Conservation (phyloP, 495 filamentous ascomycete genomes). For the Saxophila tyrrhenica region DNA sequence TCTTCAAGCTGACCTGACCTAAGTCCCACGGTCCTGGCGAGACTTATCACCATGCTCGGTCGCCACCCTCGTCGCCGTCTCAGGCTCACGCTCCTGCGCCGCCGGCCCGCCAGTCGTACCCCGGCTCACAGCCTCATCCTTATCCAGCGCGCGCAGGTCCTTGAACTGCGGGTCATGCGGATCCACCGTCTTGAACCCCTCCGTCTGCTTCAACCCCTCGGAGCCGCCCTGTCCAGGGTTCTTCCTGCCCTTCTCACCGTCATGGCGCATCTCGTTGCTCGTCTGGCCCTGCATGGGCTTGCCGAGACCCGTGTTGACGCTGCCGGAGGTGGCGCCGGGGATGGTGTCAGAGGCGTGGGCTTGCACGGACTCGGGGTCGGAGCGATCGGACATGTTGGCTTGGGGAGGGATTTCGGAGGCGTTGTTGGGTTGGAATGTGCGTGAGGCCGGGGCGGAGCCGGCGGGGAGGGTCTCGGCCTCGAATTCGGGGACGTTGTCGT, state of each 20-base stretch:
- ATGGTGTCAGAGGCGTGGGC: slow-evolving; percentile 43
- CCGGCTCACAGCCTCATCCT: slow-evolving; percentile 30
- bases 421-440: slow-evolving; percentile 49
- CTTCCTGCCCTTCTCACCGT: slow-evolving; percentile 38
- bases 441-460: slow-evolving; percentile 52
- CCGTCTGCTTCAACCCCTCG: slow-evolving; percentile 37
- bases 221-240: slow-evolving; percentile 44
- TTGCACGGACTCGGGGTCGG: slow-evolving; percentile 25
- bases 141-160: slow-evolving; percentile 30
- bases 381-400: slow-evolving; percentile 34
- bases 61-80: slow-evolving; percentile 38
- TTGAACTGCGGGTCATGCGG: slow-evolving; percentile 18
- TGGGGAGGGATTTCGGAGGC: slow-evolving; percentile 36
- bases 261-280: slow-evolving; percentile 43
- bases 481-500: slow-evolving; percentile 55
- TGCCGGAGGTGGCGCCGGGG: slow-evolving; percentile 49
- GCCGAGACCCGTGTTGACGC: slow-evolving; percentile 50
- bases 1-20: too few species aligned
- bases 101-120: slow-evolving; percentile 24
- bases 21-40: not conserved
- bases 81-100: slow-evolving; percentile 38
- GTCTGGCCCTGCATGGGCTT: slow-evolving; percentile 53
- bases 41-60: slow-evolving; percentile 23
- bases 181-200: slow-evolving; percentile 10
- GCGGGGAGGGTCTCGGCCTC: slow-evolving; percentile 46